Base-by-base conservation (phyloP, 148 eudicot species). In the Camellia sinensis region DNA sequence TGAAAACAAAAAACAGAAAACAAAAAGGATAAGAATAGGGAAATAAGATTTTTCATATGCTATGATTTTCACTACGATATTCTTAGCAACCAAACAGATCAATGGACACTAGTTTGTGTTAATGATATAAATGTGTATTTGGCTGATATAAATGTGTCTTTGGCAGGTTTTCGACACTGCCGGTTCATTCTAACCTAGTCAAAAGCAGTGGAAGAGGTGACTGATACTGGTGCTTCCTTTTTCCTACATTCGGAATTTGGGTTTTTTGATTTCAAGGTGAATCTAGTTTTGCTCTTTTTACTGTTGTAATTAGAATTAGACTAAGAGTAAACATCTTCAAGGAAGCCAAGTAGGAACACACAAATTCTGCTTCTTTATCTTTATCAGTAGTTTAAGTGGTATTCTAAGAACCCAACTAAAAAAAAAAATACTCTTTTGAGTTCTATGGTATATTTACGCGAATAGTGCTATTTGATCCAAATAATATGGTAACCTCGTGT, bases 81-180 rank as follows among this genome's bases (percentile, higher is more conserved):
- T 45, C 62, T 64, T 50, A 21, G 9, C 50, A 4, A 37, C 59
- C 73, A 54, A 66, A 75, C 13, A 59, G 52, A 10, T 45, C 29
- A 21, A 81, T 13, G 40, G 21, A 74, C 67, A 13, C n/a, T 70
- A 1, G 17, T 67, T 13, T 21, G 2, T 14, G 41, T 48, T 17
- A 14, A 45, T 37, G n/a, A 45, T 13, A 19, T 3, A 45, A 53
- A 53, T 62, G n/a, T 1, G 11, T 15, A 11, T 71, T 86, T 87
- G 85, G 50, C 97, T 29, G 37, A 29, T 29, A 29, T 21, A 45
- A 53, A 53, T 62, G 19, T 1, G 11, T 15, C 15, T 71, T 86
- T 87, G 85, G 52, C 94, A 94, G 98, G 98, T 85, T 94, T 85
- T 85, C 81, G 65, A 43, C 85, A 85, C 18, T 94, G 98, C 79